Evolutionary conservation across 306 rosid genomes (phyloP).

Genomic region (Malus fusca): DNA sequence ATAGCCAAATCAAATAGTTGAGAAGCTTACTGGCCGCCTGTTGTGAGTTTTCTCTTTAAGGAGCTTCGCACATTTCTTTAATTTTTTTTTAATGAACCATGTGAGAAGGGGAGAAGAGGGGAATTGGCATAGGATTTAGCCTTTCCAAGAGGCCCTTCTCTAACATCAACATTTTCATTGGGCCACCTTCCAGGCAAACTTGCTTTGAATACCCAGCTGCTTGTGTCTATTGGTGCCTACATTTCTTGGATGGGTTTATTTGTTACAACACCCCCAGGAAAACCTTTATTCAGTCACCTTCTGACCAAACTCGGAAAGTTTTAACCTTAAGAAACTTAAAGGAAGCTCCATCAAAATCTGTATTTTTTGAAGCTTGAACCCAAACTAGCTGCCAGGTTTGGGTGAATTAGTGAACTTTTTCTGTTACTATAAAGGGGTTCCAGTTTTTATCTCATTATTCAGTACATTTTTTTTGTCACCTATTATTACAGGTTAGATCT

Average conservation of each 20-base stretch:
- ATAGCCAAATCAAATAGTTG: slow-evolving; percentile 35
- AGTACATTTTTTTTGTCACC: background rate
- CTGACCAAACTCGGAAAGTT: background rate
- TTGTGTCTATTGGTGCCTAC: slow-evolving; percentile 47
- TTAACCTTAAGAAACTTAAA: background rate
- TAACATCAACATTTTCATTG: slow-evolving; percentile 10
- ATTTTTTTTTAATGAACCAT: background rate
- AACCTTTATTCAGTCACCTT: background rate
- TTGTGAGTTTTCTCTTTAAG: slow-evolving; percentile 47
- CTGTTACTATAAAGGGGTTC: background rate
- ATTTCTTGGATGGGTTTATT: background rate
- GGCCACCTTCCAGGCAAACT: slow-evolving; percentile 54
- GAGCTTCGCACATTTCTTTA: slow-evolving; percentile 48
- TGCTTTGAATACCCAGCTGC: slow-evolving; percentile 29
- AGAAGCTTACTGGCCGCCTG: slow-evolving; percentile 76
- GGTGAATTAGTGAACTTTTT: background rate
- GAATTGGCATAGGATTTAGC: slow-evolving; percentile 33
- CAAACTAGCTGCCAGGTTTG: background rate
- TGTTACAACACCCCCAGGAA: background rate
- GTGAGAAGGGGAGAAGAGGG: slow-evolving; percentile 60
- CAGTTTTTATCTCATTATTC: background rate
- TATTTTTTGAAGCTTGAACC: background rate
- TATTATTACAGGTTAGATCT: background rate
- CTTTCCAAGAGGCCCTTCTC: slow-evolving; percentile 60
- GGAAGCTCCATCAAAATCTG: background rate